Conservation (phyloP, 164 flowering plant genomes). For the Protea cynaroides region DNA sequence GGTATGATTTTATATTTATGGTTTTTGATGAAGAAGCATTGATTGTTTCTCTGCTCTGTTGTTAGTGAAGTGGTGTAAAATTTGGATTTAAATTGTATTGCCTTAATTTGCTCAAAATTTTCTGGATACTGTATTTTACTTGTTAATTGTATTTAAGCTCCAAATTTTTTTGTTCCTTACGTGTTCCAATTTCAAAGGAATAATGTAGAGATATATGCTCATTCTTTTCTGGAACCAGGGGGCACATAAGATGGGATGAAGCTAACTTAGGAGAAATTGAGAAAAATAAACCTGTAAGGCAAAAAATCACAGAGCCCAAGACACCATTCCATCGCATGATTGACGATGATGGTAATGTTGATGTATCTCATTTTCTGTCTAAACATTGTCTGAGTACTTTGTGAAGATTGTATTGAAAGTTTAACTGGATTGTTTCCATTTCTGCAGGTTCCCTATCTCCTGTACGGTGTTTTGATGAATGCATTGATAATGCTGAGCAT, state of each 20-base stretch:
- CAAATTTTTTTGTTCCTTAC: not conserved
- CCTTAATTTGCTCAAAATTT: not conserved
- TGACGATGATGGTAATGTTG: constrained; percentile 59
- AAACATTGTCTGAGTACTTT: not conserved
- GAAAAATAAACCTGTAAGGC: constrained; percentile 92
- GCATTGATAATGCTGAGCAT: constrained; percentile 38
- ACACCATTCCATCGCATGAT: constrained; percentile 94
- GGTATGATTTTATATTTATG: too few species aligned
- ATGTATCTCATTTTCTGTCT: not conserved
- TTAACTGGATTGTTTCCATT: constrained; percentile 5
- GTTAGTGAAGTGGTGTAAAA: not conserved
- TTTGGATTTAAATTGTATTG: not conserved
- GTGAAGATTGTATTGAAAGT: not conserved
- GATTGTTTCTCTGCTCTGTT: too few species aligned
- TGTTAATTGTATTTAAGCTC: not conserved
- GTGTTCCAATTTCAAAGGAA: not conserved
- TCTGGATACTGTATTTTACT: not conserved
- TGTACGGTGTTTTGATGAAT: constrained; percentile 37
- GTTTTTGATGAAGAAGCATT: not conserved
- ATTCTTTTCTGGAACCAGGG: constrained; percentile 29
- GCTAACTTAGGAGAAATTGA: constrained; percentile 85
- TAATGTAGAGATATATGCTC: not conserved
- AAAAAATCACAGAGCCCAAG: constrained; percentile 99
- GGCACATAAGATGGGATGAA: constrained; percentile 88
- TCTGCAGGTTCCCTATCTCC: constrained; percentile 70